Evolutionary conservation across 2,329 filamentous ascomycete species (phyloP).

Genomic region (Penicillium palitans): DNA sequence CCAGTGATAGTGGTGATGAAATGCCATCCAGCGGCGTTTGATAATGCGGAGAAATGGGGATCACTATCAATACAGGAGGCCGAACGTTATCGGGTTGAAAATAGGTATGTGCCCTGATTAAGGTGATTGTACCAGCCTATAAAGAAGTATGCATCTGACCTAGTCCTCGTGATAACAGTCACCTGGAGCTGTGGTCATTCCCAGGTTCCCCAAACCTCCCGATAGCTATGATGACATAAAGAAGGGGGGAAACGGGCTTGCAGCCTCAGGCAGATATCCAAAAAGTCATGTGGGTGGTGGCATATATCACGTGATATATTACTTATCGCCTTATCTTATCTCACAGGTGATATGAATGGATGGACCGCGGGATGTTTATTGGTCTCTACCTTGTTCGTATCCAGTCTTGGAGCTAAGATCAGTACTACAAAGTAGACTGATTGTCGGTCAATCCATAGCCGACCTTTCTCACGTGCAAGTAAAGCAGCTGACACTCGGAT

Average conservation of each 20-base stretch:
- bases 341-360: neutral
- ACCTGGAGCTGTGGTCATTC: slow-evolving; percentile 10
- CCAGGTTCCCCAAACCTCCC: neutral
- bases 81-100: neutral
- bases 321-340: neutral
- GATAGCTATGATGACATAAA: slow-evolving; percentile 21
- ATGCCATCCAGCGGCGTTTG: slow-evolving; percentile 11
- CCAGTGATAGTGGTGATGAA: slow-evolving; percentile 6
- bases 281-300: neutral
- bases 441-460: too few relatives aligned
- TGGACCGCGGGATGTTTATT: too few relatives aligned
- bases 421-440: too few relatives aligned
- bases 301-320: neutral
- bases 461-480: too few relatives aligned
- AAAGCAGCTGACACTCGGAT: too few relatives aligned
- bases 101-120: neutral
- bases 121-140: neutral
- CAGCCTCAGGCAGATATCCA: neutral
- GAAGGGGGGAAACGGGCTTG: neutral
- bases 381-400: too few relatives aligned
- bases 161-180: slow-evolving; percentile 14
- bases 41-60: slow-evolving; percentile 14
- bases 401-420: too few relatives aligned
- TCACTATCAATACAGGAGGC: neutral
- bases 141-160: slow-evolving; percentile 18